Evolutionary conservation across 2,329 filamentous ascomycete genomes (phyloP).

Genomic region (Diaporthe sp.): DNA sequence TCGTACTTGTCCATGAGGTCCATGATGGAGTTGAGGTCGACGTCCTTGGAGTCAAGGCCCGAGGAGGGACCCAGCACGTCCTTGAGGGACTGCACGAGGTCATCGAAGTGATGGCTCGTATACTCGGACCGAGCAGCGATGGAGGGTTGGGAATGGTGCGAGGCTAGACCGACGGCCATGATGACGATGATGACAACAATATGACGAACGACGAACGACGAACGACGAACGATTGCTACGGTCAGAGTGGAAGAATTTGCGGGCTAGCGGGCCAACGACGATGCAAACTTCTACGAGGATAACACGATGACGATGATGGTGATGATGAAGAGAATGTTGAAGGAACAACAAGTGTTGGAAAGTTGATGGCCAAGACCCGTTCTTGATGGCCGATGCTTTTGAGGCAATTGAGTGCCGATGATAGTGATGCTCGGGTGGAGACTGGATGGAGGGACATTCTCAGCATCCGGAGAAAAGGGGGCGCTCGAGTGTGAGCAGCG

Average conservation of each 20-base stretch:
- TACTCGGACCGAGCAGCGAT: neutral
- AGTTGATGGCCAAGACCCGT: neutral
- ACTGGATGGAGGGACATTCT: slow-evolving; percentile 6
- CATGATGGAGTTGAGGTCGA: slow-evolving; percentile 79
- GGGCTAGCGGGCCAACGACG: slow-evolving; percentile 1
- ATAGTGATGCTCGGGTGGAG: neutral
- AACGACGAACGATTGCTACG: neutral
- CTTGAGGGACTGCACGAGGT: slow-evolving; percentile 79
- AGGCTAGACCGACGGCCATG: slow-evolving; percentile 42
- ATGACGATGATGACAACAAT: slow-evolving; percentile 25
- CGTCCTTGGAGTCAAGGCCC: slow-evolving; percentile 83
- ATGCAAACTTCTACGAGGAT: neutral
- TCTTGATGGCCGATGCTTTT: slow-evolving; percentile 3
- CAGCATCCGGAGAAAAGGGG: slow-evolving; percentile 11
- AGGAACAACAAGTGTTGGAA: slow-evolving; percentile 4
- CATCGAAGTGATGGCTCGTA: slow-evolving; percentile 64
- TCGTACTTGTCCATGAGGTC: slow-evolving; percentile 79
- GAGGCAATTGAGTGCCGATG: neutral
- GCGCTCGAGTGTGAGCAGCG: slow-evolving; percentile 1
- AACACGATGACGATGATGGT: neutral
- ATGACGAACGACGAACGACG: slow-evolving; percentile 14
- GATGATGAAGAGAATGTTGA: slow-evolving; percentile 3
- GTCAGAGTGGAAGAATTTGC: neutral
- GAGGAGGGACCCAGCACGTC: slow-evolving; percentile 81
- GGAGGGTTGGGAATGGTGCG: neutral